phyloP scores from a whole-genome alignment of 2,329 filamentous ascomycete species.

The Didymella pomorum region DNA sequence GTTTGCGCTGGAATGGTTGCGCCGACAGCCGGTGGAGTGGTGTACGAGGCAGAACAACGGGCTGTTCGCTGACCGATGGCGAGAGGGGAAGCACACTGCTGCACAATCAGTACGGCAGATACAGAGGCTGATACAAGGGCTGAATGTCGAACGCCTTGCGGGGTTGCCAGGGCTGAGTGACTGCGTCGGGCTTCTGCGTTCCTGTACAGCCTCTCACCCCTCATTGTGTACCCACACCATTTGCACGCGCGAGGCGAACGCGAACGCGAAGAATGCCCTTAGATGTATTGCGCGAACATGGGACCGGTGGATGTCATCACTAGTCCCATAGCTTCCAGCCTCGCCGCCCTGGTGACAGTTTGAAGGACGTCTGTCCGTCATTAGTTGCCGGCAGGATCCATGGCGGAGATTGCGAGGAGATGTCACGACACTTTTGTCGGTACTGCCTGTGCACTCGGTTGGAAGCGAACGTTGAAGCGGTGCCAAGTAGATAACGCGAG shows the following conservation, averaged over 20 bases:
- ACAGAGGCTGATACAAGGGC: constrained; percentile 2
- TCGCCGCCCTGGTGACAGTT: constrained; percentile 11
- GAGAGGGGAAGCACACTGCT: neutral
- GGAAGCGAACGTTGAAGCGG: constrained; percentile 20
- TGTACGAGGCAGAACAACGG: constrained; percentile 16
- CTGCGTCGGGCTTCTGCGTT: constrained; percentile 12
- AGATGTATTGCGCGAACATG: constrained; percentile 8
- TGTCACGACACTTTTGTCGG: constrained; percentile 10
- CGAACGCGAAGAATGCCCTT: constrained; percentile 15
- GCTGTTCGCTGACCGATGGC: constrained; percentile 8
- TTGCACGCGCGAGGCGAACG: constrained; percentile 10
- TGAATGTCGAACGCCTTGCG: constrained; percentile 9
- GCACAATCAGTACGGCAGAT: neutral
- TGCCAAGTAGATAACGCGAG: constrained; percentile 11
- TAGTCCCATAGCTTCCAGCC: constrained; percentile 10
- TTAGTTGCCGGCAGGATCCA: constrained; percentile 20
- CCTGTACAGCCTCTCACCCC: constrained; percentile 20
- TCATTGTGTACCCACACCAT: constrained; percentile 20
- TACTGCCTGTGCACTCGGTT: constrained; percentile 18
- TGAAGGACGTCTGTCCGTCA: constrained; percentile 7
- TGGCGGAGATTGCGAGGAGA: constrained; percentile 21
- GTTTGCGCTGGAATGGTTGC: constrained; percentile 5
- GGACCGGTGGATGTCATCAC: neutral
- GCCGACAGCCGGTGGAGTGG: constrained; percentile 10
- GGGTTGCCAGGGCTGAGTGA: constrained; percentile 4